Evolutionary conservation across 1,284 basidiomycete genomes (phyloP), one percentile per base, ranked within the genome.

Genomic region (Pisolithus thermaeus): DNA sequence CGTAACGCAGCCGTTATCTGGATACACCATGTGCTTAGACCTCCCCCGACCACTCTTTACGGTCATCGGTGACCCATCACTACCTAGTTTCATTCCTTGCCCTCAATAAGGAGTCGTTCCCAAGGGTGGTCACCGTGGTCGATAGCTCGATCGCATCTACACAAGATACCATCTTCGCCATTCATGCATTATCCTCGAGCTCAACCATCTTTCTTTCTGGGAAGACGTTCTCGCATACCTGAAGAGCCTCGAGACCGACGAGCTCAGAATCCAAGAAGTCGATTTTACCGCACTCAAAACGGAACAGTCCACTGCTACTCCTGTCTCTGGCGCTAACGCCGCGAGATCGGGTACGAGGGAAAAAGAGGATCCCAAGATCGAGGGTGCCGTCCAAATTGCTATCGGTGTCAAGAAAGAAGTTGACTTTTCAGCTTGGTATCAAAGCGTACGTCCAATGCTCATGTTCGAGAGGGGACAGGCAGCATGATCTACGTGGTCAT

Each of bases 331-430:
- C 30, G 42, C 42, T 5, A 18, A 14, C n/a, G 25, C 42, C 7
- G 53, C 69, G 1, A 80, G 77, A 57, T 64, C 76, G 3, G 65
- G 73, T 14, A 66, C 64, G 41, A 83, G 80, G 68, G 83, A 82
- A 61, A 86, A 84, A 61, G 86, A 87, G 57, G 85, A 85, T 51
- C 81, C 83, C 28, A 90, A 85, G 72, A 90, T 90, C 52, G 90
- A 94, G 57, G 90, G 90, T 51, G 86, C 90, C 2, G 83, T 92
- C 36, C 90, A 94, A 73, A 90, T 96, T 64, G 93, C 93, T 30
- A 87, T 97, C 63, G 89, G 91, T 49, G 87, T 93, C 66, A 93
- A 92, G 80, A 97, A 97, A 71, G 92, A 96, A 65, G 90, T 88
- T 49, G 92, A 96, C 68, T 97, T 97, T 68, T 76, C 93, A 9